Percentiles rank a stretch among this genome's conserved stretches.
Evolutionary conservation across 2,329 filamentous ascomycete genomes (phyloP).

Genomic region (Thielaviopsis musarum): DNA sequence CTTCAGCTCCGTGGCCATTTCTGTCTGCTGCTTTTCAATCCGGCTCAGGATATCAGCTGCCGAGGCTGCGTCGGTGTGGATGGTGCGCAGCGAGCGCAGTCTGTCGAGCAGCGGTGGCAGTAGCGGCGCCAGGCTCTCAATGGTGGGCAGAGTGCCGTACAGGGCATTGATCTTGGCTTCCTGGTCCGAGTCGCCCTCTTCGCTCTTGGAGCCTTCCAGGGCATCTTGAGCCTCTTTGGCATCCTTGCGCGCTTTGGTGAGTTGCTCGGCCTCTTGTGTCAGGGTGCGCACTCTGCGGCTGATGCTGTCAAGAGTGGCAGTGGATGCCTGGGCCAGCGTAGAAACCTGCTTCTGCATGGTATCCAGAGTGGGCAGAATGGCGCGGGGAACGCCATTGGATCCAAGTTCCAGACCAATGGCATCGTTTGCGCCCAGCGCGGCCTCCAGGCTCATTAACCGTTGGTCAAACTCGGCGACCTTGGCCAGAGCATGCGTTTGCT

Average conservation of each 20-base stretch:
- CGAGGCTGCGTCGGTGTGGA: constrained; percentile 74
- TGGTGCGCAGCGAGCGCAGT: constrained; percentile 62
- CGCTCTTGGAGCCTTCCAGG: constrained; percentile 18
- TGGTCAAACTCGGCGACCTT: constrained; percentile 80
- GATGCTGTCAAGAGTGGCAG: constrained; percentile 55
- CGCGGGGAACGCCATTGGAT: constrained; percentile 38
- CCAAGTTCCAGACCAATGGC: constrained; percentile 47
- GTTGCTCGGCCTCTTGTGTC: constrained; percentile 52
- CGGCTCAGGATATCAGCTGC: constrained; percentile 62
- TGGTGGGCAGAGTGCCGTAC: constrained; percentile 74
- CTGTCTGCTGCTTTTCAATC: constrained; percentile 62
- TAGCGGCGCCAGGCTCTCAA: constrained; percentile 71
- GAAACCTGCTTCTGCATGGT: constrained; percentile 65
- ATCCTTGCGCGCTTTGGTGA: constrained; percentile 47
- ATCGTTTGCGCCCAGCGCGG: constrained; percentile 60
- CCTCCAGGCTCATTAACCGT: constrained; percentile 63
- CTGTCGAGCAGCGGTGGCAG: constrained; percentile 75
- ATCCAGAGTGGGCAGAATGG: constrained; percentile 70
- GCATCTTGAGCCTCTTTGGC: constrained; percentile 46
- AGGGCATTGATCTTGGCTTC: constrained; percentile 78
- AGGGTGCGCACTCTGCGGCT: constrained; percentile 53
- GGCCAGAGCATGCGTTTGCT: constrained; percentile 53
- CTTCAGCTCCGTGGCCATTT: constrained; percentile 69
- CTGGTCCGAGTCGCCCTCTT: constrained; percentile 45
- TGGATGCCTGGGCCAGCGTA: constrained; percentile 55